Conservation (phyloP, 2,329 filamentous ascomycete genomes). For the Onygena corvina region DNA sequence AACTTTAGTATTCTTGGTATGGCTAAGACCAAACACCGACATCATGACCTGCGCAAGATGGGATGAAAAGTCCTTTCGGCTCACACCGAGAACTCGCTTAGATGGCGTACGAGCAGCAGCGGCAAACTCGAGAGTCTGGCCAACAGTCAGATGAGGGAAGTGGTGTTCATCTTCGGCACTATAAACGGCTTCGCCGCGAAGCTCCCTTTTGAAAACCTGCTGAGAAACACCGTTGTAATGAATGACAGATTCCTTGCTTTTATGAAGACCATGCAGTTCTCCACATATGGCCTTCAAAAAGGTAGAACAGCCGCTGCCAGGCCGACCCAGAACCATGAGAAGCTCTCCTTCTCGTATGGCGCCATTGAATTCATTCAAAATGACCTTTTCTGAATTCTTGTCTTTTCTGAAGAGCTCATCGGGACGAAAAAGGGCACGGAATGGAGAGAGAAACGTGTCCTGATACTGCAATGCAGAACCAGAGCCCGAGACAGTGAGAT, state of each 20-base stretch:
- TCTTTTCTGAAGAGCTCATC: constrained; percentile 40
- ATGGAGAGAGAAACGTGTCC: constrained; percentile 49
- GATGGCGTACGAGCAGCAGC: constrained; percentile 41
- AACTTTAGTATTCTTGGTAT: constrained; percentile 39
- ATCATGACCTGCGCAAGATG: constrained; percentile 32
- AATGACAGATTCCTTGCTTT: constrained; percentile 58
- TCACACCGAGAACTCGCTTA: constrained; percentile 30
- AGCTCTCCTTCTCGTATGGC: constrained; percentile 40
- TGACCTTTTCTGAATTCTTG: constrained; percentile 43
- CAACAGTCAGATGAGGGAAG: constrained; percentile 47
- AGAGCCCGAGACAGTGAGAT: constrained; percentile 55
- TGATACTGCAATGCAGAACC: constrained; percentile 58
- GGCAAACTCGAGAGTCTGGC: constrained; percentile 46
- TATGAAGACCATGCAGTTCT: constrained; percentile 64
- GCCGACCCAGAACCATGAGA: constrained; percentile 31
- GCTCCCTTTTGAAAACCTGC: constrained; percentile 58
- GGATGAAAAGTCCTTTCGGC: constrained; percentile 34
- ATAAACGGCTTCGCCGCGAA: constrained; percentile 31
- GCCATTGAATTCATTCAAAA: constrained; percentile 44
- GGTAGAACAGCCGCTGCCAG: constrained; percentile 54
- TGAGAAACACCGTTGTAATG: constrained; percentile 61
- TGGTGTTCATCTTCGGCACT: constrained; percentile 37
- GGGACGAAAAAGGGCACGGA: constrained; percentile 47
- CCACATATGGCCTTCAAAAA: constrained; percentile 74
- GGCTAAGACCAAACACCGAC: constrained; percentile 32